phyloP scores from a whole-genome alignment of 352 stramenopile species.

The Globisporangium barbulae region DNA sequence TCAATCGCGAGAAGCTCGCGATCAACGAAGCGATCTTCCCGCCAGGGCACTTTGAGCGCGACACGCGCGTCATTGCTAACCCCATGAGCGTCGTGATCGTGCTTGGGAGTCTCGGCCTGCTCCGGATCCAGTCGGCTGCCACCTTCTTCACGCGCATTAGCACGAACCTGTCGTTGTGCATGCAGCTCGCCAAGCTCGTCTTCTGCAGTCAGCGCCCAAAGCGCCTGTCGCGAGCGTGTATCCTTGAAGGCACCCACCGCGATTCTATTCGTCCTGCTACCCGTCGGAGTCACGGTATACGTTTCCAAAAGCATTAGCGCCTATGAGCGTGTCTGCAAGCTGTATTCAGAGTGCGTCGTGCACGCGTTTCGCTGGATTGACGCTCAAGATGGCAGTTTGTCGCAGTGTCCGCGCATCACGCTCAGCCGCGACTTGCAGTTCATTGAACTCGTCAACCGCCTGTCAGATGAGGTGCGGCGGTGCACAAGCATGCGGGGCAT shows the following conservation, averaged over 20 bases:
- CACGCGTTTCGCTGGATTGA: conserved; percentile 6
- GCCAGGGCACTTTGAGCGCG: conserved; percentile 11
- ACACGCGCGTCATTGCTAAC: conserved; percentile 17
- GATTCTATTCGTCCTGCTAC: conserved; percentile 1
- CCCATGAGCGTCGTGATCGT: conserved; percentile 21
- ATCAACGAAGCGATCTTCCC: conserved; percentile 25
- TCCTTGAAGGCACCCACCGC: conserved; percentile 12
- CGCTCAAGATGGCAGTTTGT: background rate
- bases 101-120: conserved; percentile 24
- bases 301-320: conserved; percentile 9
- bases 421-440: too few species aligned
- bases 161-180: conserved; percentile 20
- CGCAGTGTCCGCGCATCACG: conserved; percentile 29
- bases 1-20: conserved; percentile 18
- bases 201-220: too few species aligned
- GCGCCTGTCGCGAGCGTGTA: background rate
- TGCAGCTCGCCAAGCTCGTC: conserved; percentile 12
- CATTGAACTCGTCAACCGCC: too few species aligned
- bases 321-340: background rate
- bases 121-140: conserved; percentile 26
- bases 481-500: too few species aligned
- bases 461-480: too few species aligned
- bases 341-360: conserved; percentile 14
- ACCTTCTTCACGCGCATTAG: conserved; percentile 29
- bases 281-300: background rate